Base-by-base conservation (phyloP, 139 green algal species). In the Mesostigma viride region DNA sequence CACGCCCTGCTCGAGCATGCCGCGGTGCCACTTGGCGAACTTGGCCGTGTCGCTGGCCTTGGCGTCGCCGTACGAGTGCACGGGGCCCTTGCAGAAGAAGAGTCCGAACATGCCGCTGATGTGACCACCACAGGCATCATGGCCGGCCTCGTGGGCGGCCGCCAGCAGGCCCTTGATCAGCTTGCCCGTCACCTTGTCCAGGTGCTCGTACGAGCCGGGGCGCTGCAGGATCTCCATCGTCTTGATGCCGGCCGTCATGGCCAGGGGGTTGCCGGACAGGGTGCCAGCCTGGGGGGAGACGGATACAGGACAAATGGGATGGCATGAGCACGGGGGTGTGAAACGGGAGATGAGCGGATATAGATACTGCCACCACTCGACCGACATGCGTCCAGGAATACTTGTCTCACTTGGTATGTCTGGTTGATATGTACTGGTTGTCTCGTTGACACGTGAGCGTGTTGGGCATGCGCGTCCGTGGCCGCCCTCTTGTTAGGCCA, bases 101-200 rank as follows among this genome's bases (percentile, higher is more conserved):
- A 99, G 96, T 64, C 93, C 93, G 78, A 97, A 99, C 93, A 99
- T 99, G 73, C 84, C 92, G 62, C 66, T 83, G 82, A 99, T 98
- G 87, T 84, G 80, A 44, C 86, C 82, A 30, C 87, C 94, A 66
- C 76, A 89, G 69, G 96, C 79, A 3, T 81, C 85, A 68, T 97
- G 91, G 35, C 94, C 94, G 3, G 83, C 79, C 69, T 92, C 90
- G 40, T 77, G 47, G 62, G 72, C 93, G 14, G 87, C 89, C 2
- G 85, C 79, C 48, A 96, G 56, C 57, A 99, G 85, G 60, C 94
- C 93, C 28, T 94, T 78, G 34, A 98, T 84, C n/a, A 98, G 40
- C 30, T 57, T 45, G 60, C 47, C 57, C n/a, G 68, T 79, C 56
- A 75, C 26, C 28, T 36, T 80, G 72, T 95, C 86, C 35, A 99